These are phyloP conservation scores for Pythium graminicola DNA, from an alignment of 352 stramenopile genomes.

Conservation along the genomic window DNA sequence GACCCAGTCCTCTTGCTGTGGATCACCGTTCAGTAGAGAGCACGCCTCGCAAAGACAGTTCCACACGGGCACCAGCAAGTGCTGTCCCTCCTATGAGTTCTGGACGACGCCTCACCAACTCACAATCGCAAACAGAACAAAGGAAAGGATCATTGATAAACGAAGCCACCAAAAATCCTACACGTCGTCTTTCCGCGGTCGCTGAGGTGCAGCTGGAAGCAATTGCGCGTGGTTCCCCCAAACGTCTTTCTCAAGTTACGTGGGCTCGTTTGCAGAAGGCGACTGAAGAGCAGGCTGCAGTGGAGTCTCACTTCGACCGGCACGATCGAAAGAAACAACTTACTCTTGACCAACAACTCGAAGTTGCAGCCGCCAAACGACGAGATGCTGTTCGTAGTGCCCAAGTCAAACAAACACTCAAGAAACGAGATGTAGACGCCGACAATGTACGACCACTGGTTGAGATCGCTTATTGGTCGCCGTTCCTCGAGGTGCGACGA, in stretches of 20 bases:
- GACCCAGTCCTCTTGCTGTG: not conserved
- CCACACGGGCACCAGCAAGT: not conserved
- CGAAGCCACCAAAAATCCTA: not conserved
- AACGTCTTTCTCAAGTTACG: slow-evolving; percentile 21
- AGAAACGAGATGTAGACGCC: slow-evolving; percentile 49
- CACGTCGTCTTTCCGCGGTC: not conserved
- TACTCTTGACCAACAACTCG: slow-evolving; percentile 20
- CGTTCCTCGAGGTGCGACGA: slow-evolving; percentile 70
- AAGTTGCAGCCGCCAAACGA: slow-evolving; percentile 5
- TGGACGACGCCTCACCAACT: not conserved
- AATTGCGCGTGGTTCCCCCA: slow-evolving; percentile 16
- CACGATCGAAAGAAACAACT: slow-evolving; percentile 10
- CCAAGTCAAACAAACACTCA: slow-evolving; percentile 19
- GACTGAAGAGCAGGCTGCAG: not conserved
- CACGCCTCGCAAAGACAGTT: slow-evolving; percentile 1
- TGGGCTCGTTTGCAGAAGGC: slow-evolving; percentile 23
- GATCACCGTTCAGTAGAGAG: not conserved
- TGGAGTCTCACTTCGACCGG: slow-evolving; percentile 1
- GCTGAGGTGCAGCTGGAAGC: slow-evolving; percentile 21
- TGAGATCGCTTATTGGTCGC: slow-evolving; percentile 85
- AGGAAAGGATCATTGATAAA: not conserved
- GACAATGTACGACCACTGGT: slow-evolving; percentile 71
- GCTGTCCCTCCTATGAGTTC: not conserved
- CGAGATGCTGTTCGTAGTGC: slow-evolving; percentile 20
- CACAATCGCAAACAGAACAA: not conserved